phyloP scores from a whole-genome alignment of 768 basidiomycete genomes.

The Sporobolomyces phaffii region DNA sequence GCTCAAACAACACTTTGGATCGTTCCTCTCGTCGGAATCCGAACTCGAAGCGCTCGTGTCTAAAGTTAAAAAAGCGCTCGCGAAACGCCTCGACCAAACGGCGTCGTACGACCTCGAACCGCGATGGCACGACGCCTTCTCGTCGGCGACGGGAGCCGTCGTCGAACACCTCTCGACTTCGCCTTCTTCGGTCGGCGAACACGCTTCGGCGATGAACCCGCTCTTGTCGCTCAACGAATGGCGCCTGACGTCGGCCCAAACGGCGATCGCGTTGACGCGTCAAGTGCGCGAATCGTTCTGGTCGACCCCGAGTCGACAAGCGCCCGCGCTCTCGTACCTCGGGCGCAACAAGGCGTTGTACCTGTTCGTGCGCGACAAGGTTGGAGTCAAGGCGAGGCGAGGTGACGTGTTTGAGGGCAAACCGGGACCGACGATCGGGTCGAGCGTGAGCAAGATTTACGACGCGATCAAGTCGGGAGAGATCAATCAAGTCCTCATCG shows the following conservation, averaged over 20 bases:
- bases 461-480: conserved; percentile 49
- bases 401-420: conserved; percentile 51
- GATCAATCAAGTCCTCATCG: conserved; percentile 24
- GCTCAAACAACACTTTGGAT: conserved; percentile 51
- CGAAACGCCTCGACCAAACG: conserved; percentile 56
- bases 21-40: conserved; percentile 47
- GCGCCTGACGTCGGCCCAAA: conserved; percentile 50
- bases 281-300: conserved; percentile 52
- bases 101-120: conserved; percentile 64
- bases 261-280: conserved; percentile 56
- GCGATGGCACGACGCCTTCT: conserved; percentile 67
- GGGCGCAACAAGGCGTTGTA: conserved; percentile 67
- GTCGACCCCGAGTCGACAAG: conserved; percentile 44
- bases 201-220: conserved; percentile 23
- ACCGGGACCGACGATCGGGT: conserved; percentile 55
- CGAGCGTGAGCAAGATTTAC: conserved; percentile 66
- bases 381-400: conserved; percentile 66
- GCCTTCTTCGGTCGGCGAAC: conserved; percentile 28
- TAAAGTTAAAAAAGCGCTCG: conserved; percentile 41
- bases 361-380: conserved; percentile 63
- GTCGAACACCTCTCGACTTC: conserved; percentile 53
- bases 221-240: conserved; percentile 33
- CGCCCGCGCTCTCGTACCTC: conserved; percentile 64
- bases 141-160: conserved; percentile 57
- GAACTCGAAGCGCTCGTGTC: conserved; percentile 27